phyloP scores from a whole-genome alignment of 306 rosid species.

The Vigna radiata region DNA sequence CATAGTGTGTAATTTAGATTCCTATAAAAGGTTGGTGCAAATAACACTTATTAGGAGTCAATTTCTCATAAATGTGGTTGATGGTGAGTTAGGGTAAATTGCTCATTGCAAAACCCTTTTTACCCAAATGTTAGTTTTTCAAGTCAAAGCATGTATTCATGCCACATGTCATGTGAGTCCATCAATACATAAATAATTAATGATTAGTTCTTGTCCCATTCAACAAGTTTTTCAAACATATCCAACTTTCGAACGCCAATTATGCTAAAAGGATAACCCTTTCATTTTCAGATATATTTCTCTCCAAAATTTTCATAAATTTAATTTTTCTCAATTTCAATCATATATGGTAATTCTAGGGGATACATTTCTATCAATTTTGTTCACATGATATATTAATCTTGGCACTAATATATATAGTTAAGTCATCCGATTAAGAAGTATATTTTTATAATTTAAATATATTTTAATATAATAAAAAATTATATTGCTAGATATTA shows the following conservation, averaged over 20 bases:
- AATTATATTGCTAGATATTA: no score
- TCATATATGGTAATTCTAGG: no score
- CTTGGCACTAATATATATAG: no score
- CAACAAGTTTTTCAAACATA: slow-evolving; percentile 42
- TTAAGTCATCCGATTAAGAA: no score
- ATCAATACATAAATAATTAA: slow-evolving; percentile 23
- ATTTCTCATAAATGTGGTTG: slow-evolving; percentile 36
- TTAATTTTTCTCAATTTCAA: no score
- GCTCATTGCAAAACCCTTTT: slow-evolving; percentile 8
- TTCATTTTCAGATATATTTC: no score
- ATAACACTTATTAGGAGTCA: slow-evolving; percentile 14
- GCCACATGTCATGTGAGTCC: slow-evolving; percentile 44
- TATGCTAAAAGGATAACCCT: neutral
- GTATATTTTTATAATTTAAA: no score
- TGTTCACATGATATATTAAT: no score
- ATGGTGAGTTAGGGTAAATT: slow-evolving; percentile 20
- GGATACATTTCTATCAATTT: no score
- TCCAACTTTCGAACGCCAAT: slow-evolving; percentile 10
- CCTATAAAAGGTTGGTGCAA: slow-evolving; percentile 40
- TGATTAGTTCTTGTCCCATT: slow-evolving; percentile 40
- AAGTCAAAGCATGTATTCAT: slow-evolving; percentile 45
- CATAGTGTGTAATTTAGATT: slow-evolving; percentile 7
- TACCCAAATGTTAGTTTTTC: slow-evolving; percentile 1
- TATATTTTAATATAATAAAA: no score
- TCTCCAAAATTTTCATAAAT: no score